phyloP scores from a whole-genome alignment of 1,284 basidiomycete species.

The Heterobasidion parviporum region DNA sequence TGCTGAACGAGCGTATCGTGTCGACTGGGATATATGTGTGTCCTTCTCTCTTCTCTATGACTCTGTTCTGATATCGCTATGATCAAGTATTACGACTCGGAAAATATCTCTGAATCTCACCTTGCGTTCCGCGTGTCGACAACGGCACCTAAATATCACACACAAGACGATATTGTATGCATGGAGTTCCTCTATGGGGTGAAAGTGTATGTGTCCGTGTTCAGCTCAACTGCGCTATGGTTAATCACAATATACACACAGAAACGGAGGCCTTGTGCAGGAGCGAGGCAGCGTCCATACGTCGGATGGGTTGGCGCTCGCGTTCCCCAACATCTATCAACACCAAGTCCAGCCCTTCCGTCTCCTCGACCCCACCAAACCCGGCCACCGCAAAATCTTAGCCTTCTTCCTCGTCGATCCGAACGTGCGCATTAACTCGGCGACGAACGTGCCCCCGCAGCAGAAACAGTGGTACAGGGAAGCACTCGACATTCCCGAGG shows the following conservation, averaged over 20 bases:
- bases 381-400: slow-evolving; percentile 25
- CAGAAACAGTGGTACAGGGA: slow-evolving; percentile 15
- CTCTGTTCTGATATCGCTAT: not conserved
- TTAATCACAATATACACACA: not conserved
- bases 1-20: slow-evolving; percentile 38
- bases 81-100: slow-evolving; percentile 9
- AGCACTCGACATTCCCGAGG: not conserved
- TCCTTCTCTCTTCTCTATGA: not conserved
- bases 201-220: not conserved
- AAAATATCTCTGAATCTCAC: slow-evolving; percentile 11
- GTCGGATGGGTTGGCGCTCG: slow-evolving; percentile 16
- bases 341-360: slow-evolving; percentile 24
- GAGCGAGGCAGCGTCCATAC: slow-evolving; percentile 16
- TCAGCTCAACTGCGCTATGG: not conserved
- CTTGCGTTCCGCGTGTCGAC: slow-evolving; percentile 5
- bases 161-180: not conserved
- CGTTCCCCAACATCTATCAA: slow-evolving; percentile 26
- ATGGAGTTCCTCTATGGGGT: not conserved
- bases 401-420: slow-evolving; percentile 26
- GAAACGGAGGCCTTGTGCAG: slow-evolving; percentile 5
- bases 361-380: slow-evolving; percentile 18
- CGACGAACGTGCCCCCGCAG: slow-evolving; percentile 13
- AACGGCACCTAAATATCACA: not conserved
- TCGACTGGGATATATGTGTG: slow-evolving; percentile 30
- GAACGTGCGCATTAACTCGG: slow-evolving; percentile 8